Percentiles rank a stretch among this genome's conserved stretches.
phyloP scores from a whole-genome alignment of 192 early-diverging fungal species.

The Podila epicladia region DNA sequence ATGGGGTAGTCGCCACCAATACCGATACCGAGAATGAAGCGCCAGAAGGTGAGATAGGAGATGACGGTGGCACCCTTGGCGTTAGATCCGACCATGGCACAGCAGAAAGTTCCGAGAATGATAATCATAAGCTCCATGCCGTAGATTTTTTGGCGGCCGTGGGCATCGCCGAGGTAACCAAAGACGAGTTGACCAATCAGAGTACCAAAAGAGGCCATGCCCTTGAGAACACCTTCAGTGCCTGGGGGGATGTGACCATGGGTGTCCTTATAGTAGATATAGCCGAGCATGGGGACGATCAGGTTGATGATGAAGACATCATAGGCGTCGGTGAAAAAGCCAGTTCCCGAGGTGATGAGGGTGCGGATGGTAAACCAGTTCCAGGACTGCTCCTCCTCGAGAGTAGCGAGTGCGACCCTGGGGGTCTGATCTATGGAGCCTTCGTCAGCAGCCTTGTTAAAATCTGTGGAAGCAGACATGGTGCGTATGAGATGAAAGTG shows the following conservation, averaged over 20 bases:
- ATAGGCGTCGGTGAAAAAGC: conserved; percentile 92
- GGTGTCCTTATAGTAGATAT: conserved; percentile 61
- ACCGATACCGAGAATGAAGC: conserved; percentile 89
- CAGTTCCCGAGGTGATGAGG: conserved; percentile 68
- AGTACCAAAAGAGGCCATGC: conserved; percentile 83
- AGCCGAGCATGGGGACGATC: conserved; percentile 83
- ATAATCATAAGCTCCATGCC: conserved; percentile 92
- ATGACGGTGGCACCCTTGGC: conserved; percentile 68
- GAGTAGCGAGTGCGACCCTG: conserved; percentile 6
- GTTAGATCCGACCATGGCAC: conserved; percentile 68
- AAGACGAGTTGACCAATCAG: conserved; percentile 89
- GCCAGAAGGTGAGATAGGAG: conserved; percentile 83
- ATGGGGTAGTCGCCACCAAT: conserved; percentile 97
- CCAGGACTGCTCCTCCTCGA: conserved; percentile 7
- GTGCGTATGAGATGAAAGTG: neutral
- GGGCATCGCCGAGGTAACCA: conserved; percentile 79
- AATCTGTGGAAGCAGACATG: neutral
- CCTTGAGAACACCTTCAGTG: conserved; percentile 77
- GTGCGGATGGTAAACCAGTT: conserved; percentile 73
- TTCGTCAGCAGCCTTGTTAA: neutral
- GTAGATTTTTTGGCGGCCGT: conserved; percentile 92
- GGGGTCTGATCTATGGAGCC: neutral
- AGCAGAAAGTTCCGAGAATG: conserved; percentile 85
- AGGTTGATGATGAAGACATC: conserved; percentile 94
- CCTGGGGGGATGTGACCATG: conserved; percentile 62